Conservation (phyloP, 176 grass and related monocot species). For the Pontederia crassipes region DNA sequence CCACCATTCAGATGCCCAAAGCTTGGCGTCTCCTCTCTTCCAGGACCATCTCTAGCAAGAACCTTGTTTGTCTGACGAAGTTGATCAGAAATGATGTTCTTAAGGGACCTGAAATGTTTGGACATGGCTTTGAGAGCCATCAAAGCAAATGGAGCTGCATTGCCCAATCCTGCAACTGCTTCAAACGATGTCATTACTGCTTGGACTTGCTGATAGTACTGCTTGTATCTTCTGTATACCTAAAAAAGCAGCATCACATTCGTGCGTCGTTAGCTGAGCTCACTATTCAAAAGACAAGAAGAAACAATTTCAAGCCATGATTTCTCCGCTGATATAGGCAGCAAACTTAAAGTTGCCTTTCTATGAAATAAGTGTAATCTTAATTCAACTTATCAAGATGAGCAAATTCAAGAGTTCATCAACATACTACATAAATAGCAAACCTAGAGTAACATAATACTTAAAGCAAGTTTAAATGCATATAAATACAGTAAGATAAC, state of each 20-base stretch:
- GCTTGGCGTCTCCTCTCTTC: constrained; percentile 47
- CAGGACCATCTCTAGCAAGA: constrained; percentile 11
- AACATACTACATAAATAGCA: too few relatives aligned
- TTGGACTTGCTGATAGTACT: constrained; percentile 19
- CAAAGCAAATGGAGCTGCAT: constrained; percentile 2
- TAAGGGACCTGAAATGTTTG: constrained; percentile 8
- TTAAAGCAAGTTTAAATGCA: too few relatives aligned
- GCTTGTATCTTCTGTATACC: constrained; percentile 16
- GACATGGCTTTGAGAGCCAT: constrained; percentile 14
- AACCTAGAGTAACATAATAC: too few relatives aligned
- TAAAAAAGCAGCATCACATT: neutral
- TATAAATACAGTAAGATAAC: too few relatives aligned
- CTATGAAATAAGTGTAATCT: too few relatives aligned
- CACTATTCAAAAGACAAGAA: too few relatives aligned
- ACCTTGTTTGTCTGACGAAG: constrained; percentile 6
- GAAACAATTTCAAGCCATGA: too few relatives aligned
- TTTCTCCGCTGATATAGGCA: too few relatives aligned
- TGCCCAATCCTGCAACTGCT: constrained; percentile 7
- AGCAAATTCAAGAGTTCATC: too few relatives aligned
- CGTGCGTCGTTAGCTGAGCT: too few relatives aligned
- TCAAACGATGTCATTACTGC: constrained; percentile 14
- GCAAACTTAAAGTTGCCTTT: too few relatives aligned
- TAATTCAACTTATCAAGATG: too few relatives aligned
- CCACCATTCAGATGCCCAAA: constrained; percentile 38
- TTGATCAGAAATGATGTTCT: constrained; percentile 9